Evolutionary conservation across 805 yeast species (phyloP).

Genomic region (Saturnispora kantuleensis): DNA sequence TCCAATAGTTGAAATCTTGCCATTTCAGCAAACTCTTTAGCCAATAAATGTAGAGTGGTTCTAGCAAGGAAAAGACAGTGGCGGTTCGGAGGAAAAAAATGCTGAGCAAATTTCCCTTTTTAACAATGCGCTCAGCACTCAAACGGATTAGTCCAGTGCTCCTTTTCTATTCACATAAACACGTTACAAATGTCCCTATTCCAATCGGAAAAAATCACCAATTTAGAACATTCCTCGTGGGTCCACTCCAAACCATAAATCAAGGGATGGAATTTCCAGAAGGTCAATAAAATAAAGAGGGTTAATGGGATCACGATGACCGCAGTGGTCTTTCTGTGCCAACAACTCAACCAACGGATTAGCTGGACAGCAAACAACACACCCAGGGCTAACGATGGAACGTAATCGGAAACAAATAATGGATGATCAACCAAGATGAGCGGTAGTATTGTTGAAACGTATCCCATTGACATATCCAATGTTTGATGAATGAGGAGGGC

Average conservation of each 20-base stretch:
- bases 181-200: constrained; percentile 9
- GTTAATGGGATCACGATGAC: constrained; percentile 17
- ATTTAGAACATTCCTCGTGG: constrained; percentile 27
- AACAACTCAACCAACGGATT: constrained; percentile 32
- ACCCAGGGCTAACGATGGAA: constrained; percentile 41
- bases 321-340: constrained; percentile 23
- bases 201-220: constrained; percentile 13
- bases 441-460: constrained; percentile 49
- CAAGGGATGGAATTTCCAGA: constrained; percentile 29
- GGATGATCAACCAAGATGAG: constrained; percentile 34
- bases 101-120: too few species aligned
- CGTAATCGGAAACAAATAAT: constrained; percentile 36
- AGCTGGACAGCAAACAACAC: constrained; percentile 35
- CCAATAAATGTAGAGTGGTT: not conserved
- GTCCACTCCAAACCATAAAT: constrained; percentile 42
- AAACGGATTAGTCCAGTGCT: too few species aligned
- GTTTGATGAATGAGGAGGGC: constrained; percentile 18
- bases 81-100: too few species aligned
- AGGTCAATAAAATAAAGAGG: constrained; percentile 21
- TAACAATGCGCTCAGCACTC: too few species aligned
- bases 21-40: not conserved
- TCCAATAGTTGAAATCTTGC: not conserved
- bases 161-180: not conserved
- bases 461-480: constrained; percentile 41
- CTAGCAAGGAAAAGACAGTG: too few species aligned